These are phyloP conservation scores for Rhodotorula sphaerocarpa DNA, from an alignment of 768 basidiomycete species.

Conservation along the genomic window DNA sequence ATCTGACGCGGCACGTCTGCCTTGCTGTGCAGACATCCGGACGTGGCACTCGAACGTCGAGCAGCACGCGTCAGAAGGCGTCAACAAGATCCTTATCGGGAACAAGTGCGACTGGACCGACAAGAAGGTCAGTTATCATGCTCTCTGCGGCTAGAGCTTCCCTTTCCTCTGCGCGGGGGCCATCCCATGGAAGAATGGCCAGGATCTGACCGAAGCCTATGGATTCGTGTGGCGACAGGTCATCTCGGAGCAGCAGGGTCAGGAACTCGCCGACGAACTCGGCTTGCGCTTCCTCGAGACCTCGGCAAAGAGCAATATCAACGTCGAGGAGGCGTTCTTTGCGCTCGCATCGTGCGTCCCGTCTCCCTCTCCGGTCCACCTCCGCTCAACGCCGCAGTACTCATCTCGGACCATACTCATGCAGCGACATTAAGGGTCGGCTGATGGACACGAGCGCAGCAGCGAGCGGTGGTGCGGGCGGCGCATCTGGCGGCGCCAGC, in stretches of 20 bases:
- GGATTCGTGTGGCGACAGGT: no score
- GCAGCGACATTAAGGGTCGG: slow-evolving; percentile 91
- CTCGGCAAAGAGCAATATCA: slow-evolving; percentile 90
- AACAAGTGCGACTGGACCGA: slow-evolving; percentile 99
- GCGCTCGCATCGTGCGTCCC: slow-evolving; percentile 77
- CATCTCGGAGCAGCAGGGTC: slow-evolving; percentile 84
- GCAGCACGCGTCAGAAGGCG: slow-evolving; percentile 95
- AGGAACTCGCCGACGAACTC: slow-evolving; percentile 81
- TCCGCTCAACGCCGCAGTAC: neutral
- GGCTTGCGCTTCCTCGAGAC: slow-evolving; percentile 98
- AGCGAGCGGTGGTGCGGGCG: slow-evolving; percentile 16
- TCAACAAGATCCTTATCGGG: slow-evolving; percentile 98
- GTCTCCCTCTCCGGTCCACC: neutral
- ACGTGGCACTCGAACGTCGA: slow-evolving; percentile 98
- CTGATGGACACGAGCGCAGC: slow-evolving; percentile 70
- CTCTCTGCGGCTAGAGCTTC: neutral
- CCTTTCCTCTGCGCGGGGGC: neutral
- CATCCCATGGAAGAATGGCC: no score
- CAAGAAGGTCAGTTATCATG: no score
- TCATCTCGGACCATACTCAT: neutral
- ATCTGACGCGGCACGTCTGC: no score
- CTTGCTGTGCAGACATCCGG: slow-evolving; percentile 72
- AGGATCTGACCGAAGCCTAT: neutral
- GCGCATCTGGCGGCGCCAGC: slow-evolving; percentile 13
- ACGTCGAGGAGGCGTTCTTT: slow-evolving; percentile 98